Base-by-base conservation (phyloP, 2,329 filamentous ascomycete species). In the Lasiodiplodia sp. region DNA sequence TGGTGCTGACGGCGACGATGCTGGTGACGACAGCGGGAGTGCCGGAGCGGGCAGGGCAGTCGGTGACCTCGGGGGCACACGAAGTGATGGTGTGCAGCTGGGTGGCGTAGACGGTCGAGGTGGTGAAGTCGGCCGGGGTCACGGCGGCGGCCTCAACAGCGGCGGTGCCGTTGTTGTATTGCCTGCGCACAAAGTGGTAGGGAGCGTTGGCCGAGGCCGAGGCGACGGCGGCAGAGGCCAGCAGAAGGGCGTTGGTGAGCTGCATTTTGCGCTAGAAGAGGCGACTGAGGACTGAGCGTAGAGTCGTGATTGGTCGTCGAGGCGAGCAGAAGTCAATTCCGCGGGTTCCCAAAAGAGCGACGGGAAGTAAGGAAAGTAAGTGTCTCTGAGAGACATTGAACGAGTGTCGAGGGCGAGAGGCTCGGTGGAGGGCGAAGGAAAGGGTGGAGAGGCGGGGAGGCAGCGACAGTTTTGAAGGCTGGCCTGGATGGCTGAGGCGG, bases 301-400 rank as follows among this genome's bases (percentile, higher is more conserved):
- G 31, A 64, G 67, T 51, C 58, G 66, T 52, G 49, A 69, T 57
- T 64, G 71, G 71, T 72, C 70, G 67, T 69, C 69, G 72, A 71
- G 71, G 71, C 73, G 73, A 71, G 73, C 73, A 77, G 73, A 75
- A 75, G 66, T 75, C 73, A 73, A 75, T 76, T 77, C 73, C 73
- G 74, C 72, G 64, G 70, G 47, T 55, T 72, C 74, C 75, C 75
- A 75, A 79, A 78, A 70, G 78, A 79, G 74, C 78, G 78, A 78
- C 76, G 78, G 74, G 74, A 38, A 74, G 71, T 70, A 78, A 76
- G 60, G 77, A 79, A 72, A 72, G 78, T 71, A 72, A 69, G 58
- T 74, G 77, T 75, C 75, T 74, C 75, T 71, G 71, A 76, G 72
- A 71, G 75, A 71, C 70, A 56, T 0, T 51, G 73, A 75, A 78